Base-by-base conservation (phyloP, 345 rosid species). In the Fremontodendron californicum region DNA sequence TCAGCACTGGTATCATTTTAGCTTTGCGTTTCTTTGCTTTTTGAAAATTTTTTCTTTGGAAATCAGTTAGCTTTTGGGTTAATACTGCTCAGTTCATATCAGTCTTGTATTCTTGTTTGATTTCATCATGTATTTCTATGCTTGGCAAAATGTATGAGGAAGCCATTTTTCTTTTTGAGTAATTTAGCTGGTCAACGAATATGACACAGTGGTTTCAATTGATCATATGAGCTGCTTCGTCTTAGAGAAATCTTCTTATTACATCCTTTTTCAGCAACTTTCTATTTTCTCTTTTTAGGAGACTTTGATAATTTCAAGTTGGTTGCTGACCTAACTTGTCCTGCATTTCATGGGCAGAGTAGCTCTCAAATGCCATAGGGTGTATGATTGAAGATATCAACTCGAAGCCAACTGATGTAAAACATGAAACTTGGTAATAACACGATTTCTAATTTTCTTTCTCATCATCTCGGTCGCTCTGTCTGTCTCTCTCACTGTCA, bases 361-460 rank as follows among this genome's bases (percentile, higher is more conserved):
- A 39, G 66, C 33, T 78, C 62, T 72, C 73, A 15, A 8, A 31
- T 65, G 69, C 58, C 69, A 51, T 51, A 64, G 1, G 42, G 49
- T 45, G 40, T 75, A 75, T 80, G 78, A 65, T 71, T 76, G 79
- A 86, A 79, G 82, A 77, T 71, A 77, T 79, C 46, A 27, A 73
- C 83, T 67, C 23, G 81, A 82, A 75, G 54, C 72, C 12, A 49
- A 79, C 78, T 79, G 60, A 84, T 78, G 79, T 84, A 77, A 85
- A 88, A 40, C 63, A 89, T 94, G 98, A 88, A 89, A 82, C 81
- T 88, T 77, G 94, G 90, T 92, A 79, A 76, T 80, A 37, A 55
- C 46, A 69, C 35, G n/a, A 18, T 25, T 58, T 74, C 23, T 35
- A 60, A 15, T 42, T 43, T 45, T 37, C 19, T 37, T 31, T 40